Conservation (phyloP, 805 yeast species). For the Ogataea kodamae region DNA sequence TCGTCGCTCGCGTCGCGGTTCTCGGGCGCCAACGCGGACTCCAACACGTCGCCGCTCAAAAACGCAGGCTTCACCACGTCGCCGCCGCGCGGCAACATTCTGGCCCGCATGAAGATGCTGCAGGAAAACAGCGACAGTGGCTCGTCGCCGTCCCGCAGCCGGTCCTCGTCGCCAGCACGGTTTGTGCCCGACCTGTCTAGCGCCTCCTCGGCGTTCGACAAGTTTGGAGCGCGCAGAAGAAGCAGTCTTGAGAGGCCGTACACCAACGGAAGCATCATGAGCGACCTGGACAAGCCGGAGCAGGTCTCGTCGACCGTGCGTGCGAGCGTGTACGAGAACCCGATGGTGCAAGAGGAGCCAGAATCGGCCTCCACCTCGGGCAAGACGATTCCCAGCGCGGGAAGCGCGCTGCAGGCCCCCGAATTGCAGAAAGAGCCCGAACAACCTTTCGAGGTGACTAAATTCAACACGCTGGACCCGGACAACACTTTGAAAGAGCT, state of each 20-base stretch:
- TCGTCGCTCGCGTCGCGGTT: constrained; percentile 32
- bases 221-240: constrained; percentile 32
- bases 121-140: constrained; percentile 18
- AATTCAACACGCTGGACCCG: constrained; percentile 79
- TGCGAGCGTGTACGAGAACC: constrained; percentile 11
- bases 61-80: constrained; percentile 17
- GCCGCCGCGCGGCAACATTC: constrained; percentile 22
- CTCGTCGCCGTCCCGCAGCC: constrained; percentile 12
- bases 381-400: constrained; percentile 22
- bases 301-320: constrained; percentile 1
- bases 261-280: constrained; percentile 4
- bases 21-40: constrained; percentile 21
- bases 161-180: constrained; percentile 22
- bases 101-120: constrained; percentile 27
- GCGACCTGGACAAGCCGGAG: constrained; percentile 2
- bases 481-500: constrained; percentile 85
- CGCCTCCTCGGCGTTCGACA: constrained; percentile 27
- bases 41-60: constrained; percentile 13
- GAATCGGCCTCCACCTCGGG: constrained; percentile 11
- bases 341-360: constrained; percentile 10
- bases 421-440: constrained; percentile 20
- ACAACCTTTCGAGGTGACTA: constrained; percentile 61
- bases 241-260: constrained; percentile 8
- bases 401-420: constrained; percentile 19
- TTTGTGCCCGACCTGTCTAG: constrained; percentile 6